phyloP scores from a whole-genome alignment of 164 flowering plant species.

The Amborella trichopoda region DNA sequence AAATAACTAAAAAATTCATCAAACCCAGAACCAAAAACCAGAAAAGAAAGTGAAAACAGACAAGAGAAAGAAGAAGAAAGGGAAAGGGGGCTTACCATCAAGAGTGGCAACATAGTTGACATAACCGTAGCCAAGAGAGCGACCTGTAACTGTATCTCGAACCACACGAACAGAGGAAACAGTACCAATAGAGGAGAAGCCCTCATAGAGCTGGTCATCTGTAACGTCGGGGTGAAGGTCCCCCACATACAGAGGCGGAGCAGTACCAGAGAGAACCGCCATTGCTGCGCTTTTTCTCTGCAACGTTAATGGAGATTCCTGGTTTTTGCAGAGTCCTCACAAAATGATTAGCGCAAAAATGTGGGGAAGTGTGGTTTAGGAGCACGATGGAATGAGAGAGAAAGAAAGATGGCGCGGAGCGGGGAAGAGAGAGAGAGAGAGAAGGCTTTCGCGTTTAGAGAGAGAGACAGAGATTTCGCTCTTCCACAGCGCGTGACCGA shows the following conservation, averaged over 20 bases:
- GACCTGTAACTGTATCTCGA: conserved; percentile 41
- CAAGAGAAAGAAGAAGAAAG: not conserved
- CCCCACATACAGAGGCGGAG: conserved; percentile 65
- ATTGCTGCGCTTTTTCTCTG: conserved; percentile 4
- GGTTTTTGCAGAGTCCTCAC: not conserved
- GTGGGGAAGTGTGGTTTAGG: too few species aligned
- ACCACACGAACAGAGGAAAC: conserved; percentile 71
- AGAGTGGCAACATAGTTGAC: conserved; percentile 46
- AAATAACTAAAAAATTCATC: conserved; percentile 1
- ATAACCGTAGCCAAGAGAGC: conserved; percentile 79
- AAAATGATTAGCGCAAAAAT: not conserved
- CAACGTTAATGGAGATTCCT: not conserved
- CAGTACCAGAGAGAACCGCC: conserved; percentile 24
- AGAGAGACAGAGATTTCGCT: too few species aligned
- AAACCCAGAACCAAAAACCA: not conserved
- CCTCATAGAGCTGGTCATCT: conserved; percentile 38
- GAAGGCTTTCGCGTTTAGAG: too few species aligned
- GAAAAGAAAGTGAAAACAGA: not conserved
- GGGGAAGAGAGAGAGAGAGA: not conserved
- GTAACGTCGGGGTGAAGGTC: conserved; percentile 63
- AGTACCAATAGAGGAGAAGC: conserved; percentile 29
- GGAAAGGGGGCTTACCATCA: conserved; percentile 39
- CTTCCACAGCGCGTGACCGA: too few species aligned
- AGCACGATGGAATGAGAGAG: conserved; percentile 1
- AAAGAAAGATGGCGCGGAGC: not conserved